Base-by-base conservation (phyloP, 306 rosid species). In the Hippophae gyantsensis region DNA sequence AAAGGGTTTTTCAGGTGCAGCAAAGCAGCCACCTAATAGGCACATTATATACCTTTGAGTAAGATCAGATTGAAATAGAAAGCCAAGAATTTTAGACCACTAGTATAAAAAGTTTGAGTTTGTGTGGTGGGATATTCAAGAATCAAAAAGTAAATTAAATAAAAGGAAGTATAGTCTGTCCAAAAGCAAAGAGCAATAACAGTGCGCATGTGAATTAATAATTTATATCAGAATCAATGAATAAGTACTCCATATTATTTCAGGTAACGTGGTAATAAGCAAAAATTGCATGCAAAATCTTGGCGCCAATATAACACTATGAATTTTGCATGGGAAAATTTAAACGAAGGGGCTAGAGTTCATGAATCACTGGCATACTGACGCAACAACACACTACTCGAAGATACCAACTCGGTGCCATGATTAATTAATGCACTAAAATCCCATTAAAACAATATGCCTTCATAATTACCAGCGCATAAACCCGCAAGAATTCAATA, bases 271-370 rank as follows among this genome's bases (percentile, higher is more conserved):
- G 47, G 44, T 69, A 56, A 46, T 55, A 43, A 60, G 70, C 63
- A 76, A 57, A 59, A 67, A 69, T 9, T 70, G 63, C 83, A 64
- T 46, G 70, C 65, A 71, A 70, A 62, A 32, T 50, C 71, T 77
- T 74, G 78, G 72, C 76, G 77, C 84, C 84, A 83, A 70, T 42
- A 11, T 51, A 67, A 58, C 60, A 61, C 68, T 82, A 65, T 58
- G 66, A 72, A 76, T 63, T 71, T 68, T 59, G 61, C 38, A 32
- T 32, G 23, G 10, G 45, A 70, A 62, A 49, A 61, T 52, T 42
- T 14, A 49, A 45, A 61, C 48, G 47, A 52, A 66, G 50, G 48
- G 61, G 68, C 64, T 59, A 43, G 38, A 32, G 72, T 69, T 74
- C 61, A 76, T 60, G 23, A 65, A 60, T 47, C 62, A 74, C 73